These are phyloP conservation scores for Arthromyces matolae DNA, from an alignment of 768 basidiomycete genomes.

Conservation along the genomic window DNA sequence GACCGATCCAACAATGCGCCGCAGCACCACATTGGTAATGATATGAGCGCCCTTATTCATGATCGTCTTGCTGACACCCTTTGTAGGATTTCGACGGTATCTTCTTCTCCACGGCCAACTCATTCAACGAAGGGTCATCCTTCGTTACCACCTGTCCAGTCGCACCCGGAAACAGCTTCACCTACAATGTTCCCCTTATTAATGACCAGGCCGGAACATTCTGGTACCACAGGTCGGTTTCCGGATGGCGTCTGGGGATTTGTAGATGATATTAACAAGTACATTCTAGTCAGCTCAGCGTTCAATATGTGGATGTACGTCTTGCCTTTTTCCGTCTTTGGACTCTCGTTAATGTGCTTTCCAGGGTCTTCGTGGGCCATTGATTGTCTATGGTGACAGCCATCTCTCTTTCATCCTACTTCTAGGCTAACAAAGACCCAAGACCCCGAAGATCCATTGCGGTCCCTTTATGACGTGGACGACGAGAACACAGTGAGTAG, in stretches of 20 bases:
- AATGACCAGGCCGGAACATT: conserved; percentile 27
- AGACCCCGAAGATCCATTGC: conserved; percentile 14
- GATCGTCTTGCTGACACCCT: not conserved
- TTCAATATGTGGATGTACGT: conserved; percentile 20
- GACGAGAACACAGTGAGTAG: conserved; percentile 12
- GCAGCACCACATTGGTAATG: conserved; percentile 18
- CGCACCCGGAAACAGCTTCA: conserved; percentile 24
- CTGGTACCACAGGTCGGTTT: conserved; percentile 27
- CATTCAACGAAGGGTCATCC: conserved; percentile 24
- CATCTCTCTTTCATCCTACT: too few species aligned
- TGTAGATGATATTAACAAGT: not conserved
- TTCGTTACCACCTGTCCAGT: conserved; percentile 26
- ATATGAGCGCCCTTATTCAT: not conserved
- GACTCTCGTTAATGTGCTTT: not conserved
- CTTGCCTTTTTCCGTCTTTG: not conserved
- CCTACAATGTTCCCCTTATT: conserved; percentile 26
- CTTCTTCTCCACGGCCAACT: conserved; percentile 19
- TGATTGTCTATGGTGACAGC: conserved; percentile 24
- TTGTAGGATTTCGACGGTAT: conserved; percentile 21
- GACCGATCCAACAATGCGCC: conserved; percentile 22
- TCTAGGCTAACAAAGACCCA: too few species aligned
- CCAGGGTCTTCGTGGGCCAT: conserved; percentile 21
- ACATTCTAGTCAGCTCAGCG: conserved; percentile 14
- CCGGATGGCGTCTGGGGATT: not conserved
- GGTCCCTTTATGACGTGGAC: conserved; percentile 19